Base-by-base conservation (phyloP, 2,329 filamentous ascomycete species). In the Fusarium keratoplasticum region DNA sequence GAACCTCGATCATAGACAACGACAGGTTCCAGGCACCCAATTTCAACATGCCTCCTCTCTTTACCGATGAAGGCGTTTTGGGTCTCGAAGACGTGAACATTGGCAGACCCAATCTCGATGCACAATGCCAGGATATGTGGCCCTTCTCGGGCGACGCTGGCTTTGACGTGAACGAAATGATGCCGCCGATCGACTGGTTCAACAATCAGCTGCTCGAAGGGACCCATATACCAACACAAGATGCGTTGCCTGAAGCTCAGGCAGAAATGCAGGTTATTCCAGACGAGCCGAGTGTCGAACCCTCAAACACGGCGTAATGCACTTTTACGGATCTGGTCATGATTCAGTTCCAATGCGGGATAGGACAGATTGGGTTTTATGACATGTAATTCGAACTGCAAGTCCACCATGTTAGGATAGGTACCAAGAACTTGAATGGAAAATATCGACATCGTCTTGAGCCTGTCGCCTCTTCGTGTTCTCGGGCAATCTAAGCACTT, bases 151-250 rank as follows among this genome's bases (percentile, higher is more conserved):
- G 11, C 5, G 60, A 52, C 10, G n/a, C 13, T 6, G 44, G 50
- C 13, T 62, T 62, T 27, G 60, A 62, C 9, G 14, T 62, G 20
- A 42, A 62, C 11, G 60, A 62, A 33, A 27, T 47, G 5, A 25
- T 62, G 3, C 60, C 60, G 31, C 42, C 31, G 5, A 54, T 62
- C 20, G 60, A 62, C 13, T 62, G 60, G 60, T 62, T 62, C 31
- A 62, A 62, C 18, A 25, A 36, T 27, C 60, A 62, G 27, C 60
- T 62, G 4, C 60, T 62, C 2, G 42, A 62, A 13, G 60, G 60
- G 42, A 50, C 44, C 16, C 60, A 62, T 29, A 62, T 62, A 52
- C 27, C 60, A 27, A 25, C 42, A 20, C 18, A 40, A 5, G 36
- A 40, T 5, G 9, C 9, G 18, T 40, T 40, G 36, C 4, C 18